A percentile compares a stretch with the other conserved stretches of the same genome.
These are phyloP conservation scores for Funneliformis mosseae DNA, from an alignment of 192 early-diverging fungal species.

Conservation along the genomic window DNA sequence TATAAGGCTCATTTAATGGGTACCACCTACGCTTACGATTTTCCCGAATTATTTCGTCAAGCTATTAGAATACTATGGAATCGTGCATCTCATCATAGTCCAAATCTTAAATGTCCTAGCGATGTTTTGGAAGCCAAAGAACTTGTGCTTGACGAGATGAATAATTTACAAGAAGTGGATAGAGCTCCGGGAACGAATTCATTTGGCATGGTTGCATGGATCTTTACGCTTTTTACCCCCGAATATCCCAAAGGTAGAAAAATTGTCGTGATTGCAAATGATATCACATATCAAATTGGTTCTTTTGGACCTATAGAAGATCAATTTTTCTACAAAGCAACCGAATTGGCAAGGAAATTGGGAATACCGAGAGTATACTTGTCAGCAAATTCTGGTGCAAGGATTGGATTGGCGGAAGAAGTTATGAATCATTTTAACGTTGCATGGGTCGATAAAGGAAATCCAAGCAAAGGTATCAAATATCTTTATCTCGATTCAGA, in stretches of 20 bases:
- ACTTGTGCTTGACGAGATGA: conserved; percentile 82
- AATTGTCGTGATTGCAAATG: conserved; percentile 96
- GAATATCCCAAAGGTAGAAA: conserved; percentile 87
- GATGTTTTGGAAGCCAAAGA: conserved; percentile 79
- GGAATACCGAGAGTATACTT: conserved; percentile 94
- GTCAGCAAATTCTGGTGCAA: conserved; percentile 97
- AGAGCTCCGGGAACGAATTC: conserved; percentile 88
- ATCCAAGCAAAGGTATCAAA: conserved; percentile 88
- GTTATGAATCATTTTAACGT: conserved; percentile 82
- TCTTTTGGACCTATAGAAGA: conserved; percentile 97
- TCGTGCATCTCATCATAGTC: conserved; percentile 48
- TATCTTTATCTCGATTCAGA: conserved; percentile 87
- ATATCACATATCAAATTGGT: conserved; percentile 96
- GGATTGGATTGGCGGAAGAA: conserved; percentile 97
- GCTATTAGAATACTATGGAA: conserved; percentile 83
- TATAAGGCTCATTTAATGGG: conserved; percentile 98
- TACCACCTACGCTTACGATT: conserved; percentile 99
- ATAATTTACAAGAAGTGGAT: conserved; percentile 73
- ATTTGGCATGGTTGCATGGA: conserved; percentile 97
- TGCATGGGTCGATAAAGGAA: conserved; percentile 79
- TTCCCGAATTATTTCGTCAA: conserved; percentile 95
- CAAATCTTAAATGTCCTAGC: conserved; percentile 55
- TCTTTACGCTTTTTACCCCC: conserved; percentile 86
- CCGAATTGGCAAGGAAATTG: conserved; percentile 80
- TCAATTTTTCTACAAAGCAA: conserved; percentile 88